phyloP scores from a whole-genome alignment of 2,329 filamentous ascomycete genomes.

The Fusarium torulosum region DNA sequence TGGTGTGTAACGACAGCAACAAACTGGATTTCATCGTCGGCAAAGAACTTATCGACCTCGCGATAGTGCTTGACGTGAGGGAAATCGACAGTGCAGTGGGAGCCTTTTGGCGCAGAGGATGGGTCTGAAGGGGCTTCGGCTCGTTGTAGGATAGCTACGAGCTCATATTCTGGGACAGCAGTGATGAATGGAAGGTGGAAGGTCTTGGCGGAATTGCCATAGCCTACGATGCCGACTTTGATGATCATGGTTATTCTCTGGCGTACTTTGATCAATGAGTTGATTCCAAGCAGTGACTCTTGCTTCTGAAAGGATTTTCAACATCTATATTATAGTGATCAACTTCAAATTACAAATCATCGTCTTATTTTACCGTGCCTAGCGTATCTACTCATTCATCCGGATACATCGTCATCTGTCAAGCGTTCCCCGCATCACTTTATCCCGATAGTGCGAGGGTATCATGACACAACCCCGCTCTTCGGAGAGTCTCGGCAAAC shows the following conservation, averaged over 20 bases:
- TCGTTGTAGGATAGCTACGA: slow-evolving; percentile 63
- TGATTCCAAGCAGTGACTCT: neutral
- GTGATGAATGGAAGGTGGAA: slow-evolving; percentile 66
- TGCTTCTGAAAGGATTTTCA: neutral
- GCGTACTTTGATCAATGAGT: neutral
- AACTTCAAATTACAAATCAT: slow-evolving; percentile 6
- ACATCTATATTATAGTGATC: neutral
- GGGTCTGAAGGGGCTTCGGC: slow-evolving; percentile 53
- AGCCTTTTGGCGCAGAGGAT: slow-evolving; percentile 45
- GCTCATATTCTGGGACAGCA: slow-evolving; percentile 59
- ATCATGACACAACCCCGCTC: slow-evolving; percentile 6
- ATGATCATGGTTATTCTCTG: slow-evolving; percentile 48
- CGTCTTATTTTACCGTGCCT: neutral
- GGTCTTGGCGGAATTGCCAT: slow-evolving; percentile 61
- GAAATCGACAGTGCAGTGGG: slow-evolving; percentile 63
- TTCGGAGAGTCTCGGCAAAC: neutral
- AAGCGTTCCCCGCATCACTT: slow-evolving; percentile 10
- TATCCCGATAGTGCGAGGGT: slow-evolving; percentile 2
- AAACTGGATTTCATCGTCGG: slow-evolving; percentile 69
- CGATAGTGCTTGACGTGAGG: slow-evolving; percentile 67
- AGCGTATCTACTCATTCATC: neutral
- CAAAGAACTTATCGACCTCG: slow-evolving; percentile 69
- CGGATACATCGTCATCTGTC: slow-evolving; percentile 5
- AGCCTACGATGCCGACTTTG: slow-evolving; percentile 64
- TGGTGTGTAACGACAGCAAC: slow-evolving; percentile 62